These are phyloP conservation scores for Botrytis fragariae DNA, from an alignment of 2,329 filamentous ascomycete genomes.

Conservation along the genomic window DNA sequence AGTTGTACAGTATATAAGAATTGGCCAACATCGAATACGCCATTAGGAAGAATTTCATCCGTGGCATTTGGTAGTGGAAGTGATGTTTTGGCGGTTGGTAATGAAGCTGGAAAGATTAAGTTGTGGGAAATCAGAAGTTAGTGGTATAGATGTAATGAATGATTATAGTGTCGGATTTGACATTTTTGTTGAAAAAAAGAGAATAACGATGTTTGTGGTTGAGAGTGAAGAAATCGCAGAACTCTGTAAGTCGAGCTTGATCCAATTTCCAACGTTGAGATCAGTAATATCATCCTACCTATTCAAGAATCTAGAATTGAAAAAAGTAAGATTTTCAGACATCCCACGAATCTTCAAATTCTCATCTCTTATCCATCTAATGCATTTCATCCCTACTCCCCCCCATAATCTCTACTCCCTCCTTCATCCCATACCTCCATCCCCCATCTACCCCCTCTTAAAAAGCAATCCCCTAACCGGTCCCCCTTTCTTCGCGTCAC, in stretches of 20 bases:
- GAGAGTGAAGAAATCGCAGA: not conserved
- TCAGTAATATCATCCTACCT: not conserved
- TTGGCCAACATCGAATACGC: conserved; percentile 91
- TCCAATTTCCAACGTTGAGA: not conserved
- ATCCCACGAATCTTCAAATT: not conserved
- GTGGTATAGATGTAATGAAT: conserved; percentile 22
- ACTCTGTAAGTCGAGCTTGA: not conserved
- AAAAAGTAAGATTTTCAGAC: not conserved
- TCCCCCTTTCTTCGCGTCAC: not conserved
- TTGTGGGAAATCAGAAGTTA: conserved; percentile 83
- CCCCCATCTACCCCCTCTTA: not conserved
- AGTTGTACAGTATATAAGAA: conserved; percentile 94
- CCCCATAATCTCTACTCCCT: not conserved
- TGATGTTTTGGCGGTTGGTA: conserved; percentile 77
- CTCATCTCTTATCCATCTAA: not conserved
- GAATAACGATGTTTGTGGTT: not conserved
- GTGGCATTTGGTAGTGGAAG: conserved; percentile 66
- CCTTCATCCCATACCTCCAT: not conserved
- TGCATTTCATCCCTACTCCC: not conserved
- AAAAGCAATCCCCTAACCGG: not conserved
- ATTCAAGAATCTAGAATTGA: not conserved
- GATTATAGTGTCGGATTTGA: not conserved
- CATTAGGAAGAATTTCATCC: conserved; percentile 76
- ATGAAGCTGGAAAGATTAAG: conserved; percentile 82
- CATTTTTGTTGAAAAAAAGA: not conserved